Evolutionary conservation across 1,139 yeast species (phyloP).

Genomic region (Zygoascus meyerae): DNA sequence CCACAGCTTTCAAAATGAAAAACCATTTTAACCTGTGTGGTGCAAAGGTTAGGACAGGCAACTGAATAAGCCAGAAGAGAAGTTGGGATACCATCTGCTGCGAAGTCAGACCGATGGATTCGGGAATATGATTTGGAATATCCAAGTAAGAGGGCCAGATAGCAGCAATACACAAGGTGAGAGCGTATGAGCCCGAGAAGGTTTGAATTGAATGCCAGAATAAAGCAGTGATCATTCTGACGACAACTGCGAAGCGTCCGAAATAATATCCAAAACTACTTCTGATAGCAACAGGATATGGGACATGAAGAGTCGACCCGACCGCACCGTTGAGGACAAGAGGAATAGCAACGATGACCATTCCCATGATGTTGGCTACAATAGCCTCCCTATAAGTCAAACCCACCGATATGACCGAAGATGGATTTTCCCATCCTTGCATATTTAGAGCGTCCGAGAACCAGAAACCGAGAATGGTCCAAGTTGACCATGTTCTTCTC

Average conservation of each 20-base stretch:
- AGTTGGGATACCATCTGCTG: slow-evolving; percentile 35
- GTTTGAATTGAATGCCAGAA: slow-evolving; percentile 39
- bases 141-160: slow-evolving; percentile 35
- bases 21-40: slow-evolving; percentile 36
- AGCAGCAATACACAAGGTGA: slow-evolving; percentile 30
- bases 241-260: slow-evolving; percentile 33
- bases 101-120: slow-evolving; percentile 34
- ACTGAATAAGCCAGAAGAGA: slow-evolving; percentile 34
- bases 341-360: slow-evolving; percentile 33
- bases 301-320: slow-evolving; percentile 36
- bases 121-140: slow-evolving; percentile 36
- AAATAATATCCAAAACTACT: slow-evolving; percentile 35
- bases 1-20: slow-evolving; percentile 34
- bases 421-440: slow-evolving; percentile 27
- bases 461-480: slow-evolving; percentile 32
- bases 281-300: slow-evolving; percentile 36
- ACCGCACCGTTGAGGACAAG: slow-evolving; percentile 35
- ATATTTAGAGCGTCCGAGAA: slow-evolving; percentile 30
- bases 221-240: slow-evolving; percentile 35
- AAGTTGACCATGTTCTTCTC: slow-evolving; percentile 31
- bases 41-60: slow-evolving; percentile 34
- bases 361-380: slow-evolving; percentile 32
- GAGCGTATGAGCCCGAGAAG: slow-evolving; percentile 33
- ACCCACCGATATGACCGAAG: slow-evolving; percentile 29
- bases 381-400: slow-evolving; percentile 36